Percentiles rank a stretch among this genome's conserved stretches.
Evolutionary conservation across 345 rosid genomes (phyloP).

Genomic region (Physaria fendleri): DNA sequence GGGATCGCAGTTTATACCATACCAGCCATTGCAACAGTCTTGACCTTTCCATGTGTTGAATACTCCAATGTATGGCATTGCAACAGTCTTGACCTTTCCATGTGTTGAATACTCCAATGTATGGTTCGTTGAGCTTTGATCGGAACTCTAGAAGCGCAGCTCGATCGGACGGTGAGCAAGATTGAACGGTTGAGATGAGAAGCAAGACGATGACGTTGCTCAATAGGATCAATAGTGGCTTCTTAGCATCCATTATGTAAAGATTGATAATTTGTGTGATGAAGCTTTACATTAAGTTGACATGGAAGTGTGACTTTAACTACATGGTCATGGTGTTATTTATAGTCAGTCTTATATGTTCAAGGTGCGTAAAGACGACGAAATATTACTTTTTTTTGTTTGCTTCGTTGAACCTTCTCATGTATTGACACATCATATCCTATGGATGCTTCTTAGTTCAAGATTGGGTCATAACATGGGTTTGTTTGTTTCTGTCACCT

Average conservation of each 20-base stretch:
- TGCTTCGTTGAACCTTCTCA: constrained; percentile 16
- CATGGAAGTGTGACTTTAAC: constrained; percentile 16
- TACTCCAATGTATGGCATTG: constrained; percentile 69
- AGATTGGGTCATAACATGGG: background rate
- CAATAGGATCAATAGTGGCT: background rate
- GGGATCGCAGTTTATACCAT: constrained; percentile 77
- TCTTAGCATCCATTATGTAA: background rate
- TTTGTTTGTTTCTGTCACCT: background rate
- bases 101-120: constrained; percentile 63
- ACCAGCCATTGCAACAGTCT: constrained; percentile 65
- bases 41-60: constrained; percentile 66
- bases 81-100: constrained; percentile 66
- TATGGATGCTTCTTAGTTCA: background rate
- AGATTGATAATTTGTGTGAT: constrained; percentile 8
- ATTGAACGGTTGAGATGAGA: constrained; percentile 28
- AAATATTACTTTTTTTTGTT: background rate
- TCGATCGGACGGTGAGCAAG: constrained; percentile 50
- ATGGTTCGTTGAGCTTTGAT: constrained; percentile 55
- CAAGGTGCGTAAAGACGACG: constrained; percentile 1
- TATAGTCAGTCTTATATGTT: constrained; percentile 7
- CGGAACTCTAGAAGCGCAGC: constrained; percentile 51
- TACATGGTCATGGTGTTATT: background rate
- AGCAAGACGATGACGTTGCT: constrained; percentile 4
- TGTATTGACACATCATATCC: constrained; percentile 6
- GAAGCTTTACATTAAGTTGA: constrained; percentile 11